Evolutionary conservation across 1,284 basidiomycete species (phyloP), one percentile per base, ranked within the genome.

Genomic region (Austroboletus sp.): DNA sequence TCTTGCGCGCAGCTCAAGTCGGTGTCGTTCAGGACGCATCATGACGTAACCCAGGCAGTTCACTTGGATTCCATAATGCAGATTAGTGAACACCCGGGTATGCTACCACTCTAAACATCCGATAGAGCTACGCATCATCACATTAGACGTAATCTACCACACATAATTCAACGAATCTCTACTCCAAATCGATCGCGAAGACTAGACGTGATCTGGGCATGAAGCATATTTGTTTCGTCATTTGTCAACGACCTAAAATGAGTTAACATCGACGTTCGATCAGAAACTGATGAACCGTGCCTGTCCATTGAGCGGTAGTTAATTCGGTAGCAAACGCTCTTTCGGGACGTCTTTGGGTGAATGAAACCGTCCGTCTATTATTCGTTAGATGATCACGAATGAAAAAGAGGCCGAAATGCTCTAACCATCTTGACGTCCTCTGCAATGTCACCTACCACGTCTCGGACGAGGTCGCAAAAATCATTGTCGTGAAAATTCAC

Each of bases 221-320:
- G 91, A 31, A 95, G 68, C 15, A 68, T 69, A 63, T 96, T 96
- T 33, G 89, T 83, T 66, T 97, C 92, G 19, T 89, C 89, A 57
- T 94, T 95, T 25, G 88, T 85, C 48, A 98, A 66, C 12, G 89
- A 93, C 60, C 89, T 89, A 53, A 32, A 34, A 19, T 4, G 23
- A 45, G 33, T 53, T 25, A 50, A 46, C 29, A 32, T 27, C 25
- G 16, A 13, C 19, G 23, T 16, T 0, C 7, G 13, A 30, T 10
- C 10, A 35, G 13, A 34, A 2, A 33, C 31, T 15, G 38, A 26
- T 6, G 25, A 8, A 7, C 8, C 36, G 47, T 56, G 87, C 88
- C 87, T 80, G 65, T 98, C 95, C 93, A 98, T 97, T 29, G 92
- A 96, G 44, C 94, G 75, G 66, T 98, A 99, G 59, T 91, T 92